Base-by-base conservation (phyloP, 306 rosid species). In the Pyrus pyrifolia region DNA sequence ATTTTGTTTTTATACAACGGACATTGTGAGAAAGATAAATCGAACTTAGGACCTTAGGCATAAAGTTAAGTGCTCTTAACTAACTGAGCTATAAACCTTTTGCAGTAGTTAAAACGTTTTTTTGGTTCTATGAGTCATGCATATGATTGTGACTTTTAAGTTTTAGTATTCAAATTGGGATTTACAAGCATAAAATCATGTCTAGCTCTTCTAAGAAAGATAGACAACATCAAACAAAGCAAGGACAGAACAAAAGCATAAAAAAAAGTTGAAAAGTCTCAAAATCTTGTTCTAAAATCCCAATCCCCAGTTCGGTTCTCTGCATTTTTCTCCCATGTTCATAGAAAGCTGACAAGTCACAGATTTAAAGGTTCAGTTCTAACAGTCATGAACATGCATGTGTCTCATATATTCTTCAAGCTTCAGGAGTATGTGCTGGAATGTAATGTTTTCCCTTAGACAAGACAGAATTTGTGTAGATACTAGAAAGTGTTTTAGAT, bases 401-500 rank as follows among this genome's bases (percentile, higher is more conserved):
- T 11, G 10, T 55, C 49, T 58, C 49, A 22, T 40, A 58, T 58
- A 58, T 58, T 73, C 55, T 22, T 11, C 68, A 8, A 10, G 53
- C 60, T 15, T 67, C 49, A 53, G 67, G 68, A 62, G 51, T 57
- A n/a, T 75, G 67, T 78, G 77, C 72, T 78, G 78, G 75, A 14
- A 27, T 82, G 76, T 18, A 18, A 61, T 8, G 23, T 65, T 74
- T 67, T 77, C 64, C 75, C 59, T 46, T 46, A 67, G 81, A 73
- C 75, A 63, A 82, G 73, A 68, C 64, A 82, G 52, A 80, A 71
- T 74, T 76, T 66, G 74, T 72, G 76, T 72, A 88, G 84, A 80
- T 63, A 77, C 70, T 46, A 46, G 67, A 69, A 74, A 45, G 55
- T 49, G 55, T 49, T 15, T 49, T 1, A 49, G 55, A 46, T 46